phyloP scores from a whole-genome alignment of 805 yeast genomes.

The Scheffersomyces amazonensis region DNA sequence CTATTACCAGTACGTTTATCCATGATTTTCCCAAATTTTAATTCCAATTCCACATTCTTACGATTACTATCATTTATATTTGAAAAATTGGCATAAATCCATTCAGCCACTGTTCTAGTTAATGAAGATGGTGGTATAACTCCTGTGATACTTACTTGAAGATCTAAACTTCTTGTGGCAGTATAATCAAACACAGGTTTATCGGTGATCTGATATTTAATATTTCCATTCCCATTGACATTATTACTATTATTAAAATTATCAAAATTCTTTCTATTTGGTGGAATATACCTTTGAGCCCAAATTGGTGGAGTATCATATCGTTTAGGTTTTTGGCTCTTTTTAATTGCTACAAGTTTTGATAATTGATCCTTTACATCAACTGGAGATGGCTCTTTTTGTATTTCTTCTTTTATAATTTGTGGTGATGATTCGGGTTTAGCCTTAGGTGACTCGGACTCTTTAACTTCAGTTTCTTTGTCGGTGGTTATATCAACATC shows the following conservation, averaged over 20 bases:
- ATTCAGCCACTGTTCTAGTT: constrained; percentile 77
- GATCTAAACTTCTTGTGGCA: constrained; percentile 30
- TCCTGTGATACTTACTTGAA: constrained; percentile 62
- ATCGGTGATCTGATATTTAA: constrained; percentile 2
- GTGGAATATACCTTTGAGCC: constrained; percentile 75
- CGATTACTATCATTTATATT: constrained; percentile 58
- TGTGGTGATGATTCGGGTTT: constrained; percentile 1
- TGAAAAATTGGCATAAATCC: constrained; percentile 81
- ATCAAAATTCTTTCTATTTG: constrained; percentile 6
- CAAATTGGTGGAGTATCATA: constrained; percentile 71
- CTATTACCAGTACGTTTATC: constrained; percentile 62
- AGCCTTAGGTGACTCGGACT: constrained; percentile 8
- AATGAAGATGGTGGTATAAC: constrained; percentile 77
- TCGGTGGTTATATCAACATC: constrained; percentile 38
- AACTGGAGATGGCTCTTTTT: constrained; percentile 1
- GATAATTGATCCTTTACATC: constrained; percentile 26
- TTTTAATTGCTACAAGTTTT: constrained; percentile 19
- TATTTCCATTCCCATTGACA: neutral
- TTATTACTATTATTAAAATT: constrained; percentile 5
- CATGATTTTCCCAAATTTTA: constrained; percentile 70
- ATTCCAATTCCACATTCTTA: constrained; percentile 62
- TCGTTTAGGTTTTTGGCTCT: constrained; percentile 51
- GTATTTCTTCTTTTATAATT: constrained; percentile 5
- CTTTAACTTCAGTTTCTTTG: constrained; percentile 21
- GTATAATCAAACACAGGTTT: constrained; percentile 29